phyloP scores from a whole-genome alignment of 2,329 filamentous ascomycete genomes.

The Pseudopyricularia javanii region DNA sequence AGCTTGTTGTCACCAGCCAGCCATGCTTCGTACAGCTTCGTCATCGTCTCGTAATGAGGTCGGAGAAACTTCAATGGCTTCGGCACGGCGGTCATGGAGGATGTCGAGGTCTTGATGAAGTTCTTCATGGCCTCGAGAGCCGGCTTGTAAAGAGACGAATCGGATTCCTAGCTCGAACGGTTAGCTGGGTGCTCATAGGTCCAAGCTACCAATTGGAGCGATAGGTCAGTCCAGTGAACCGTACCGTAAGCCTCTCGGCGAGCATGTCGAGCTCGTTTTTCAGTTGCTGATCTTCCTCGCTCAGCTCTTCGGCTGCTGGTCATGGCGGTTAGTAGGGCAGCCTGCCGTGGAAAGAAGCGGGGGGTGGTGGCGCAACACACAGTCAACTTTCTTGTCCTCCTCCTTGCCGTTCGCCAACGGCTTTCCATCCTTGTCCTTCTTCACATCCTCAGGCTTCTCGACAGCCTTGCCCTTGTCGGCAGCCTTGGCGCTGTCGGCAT shows the following conservation, averaged over 20 bases:
- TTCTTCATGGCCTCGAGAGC: conserved; percentile 94
- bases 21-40: conserved; percentile 84
- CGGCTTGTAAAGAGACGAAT: conserved; percentile 78
- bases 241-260: conserved; percentile 82
- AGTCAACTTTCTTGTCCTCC: conserved; percentile 50
- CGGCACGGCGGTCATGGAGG: conserved; percentile 97
- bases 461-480: conserved; percentile 84
- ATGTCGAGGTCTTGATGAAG: conserved; percentile 97
- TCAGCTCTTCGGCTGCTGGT: conserved; percentile 68
- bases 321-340: conserved; percentile 15
- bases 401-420: conserved; percentile 61
- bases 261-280: conserved; percentile 98
- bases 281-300: conserved; percentile 93
- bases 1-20: conserved; percentile 73
- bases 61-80: conserved; percentile 97
- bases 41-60: conserved; percentile 87
- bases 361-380: conserved; percentile 7
- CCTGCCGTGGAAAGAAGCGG: not conserved
- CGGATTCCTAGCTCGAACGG: conserved; percentile 54
- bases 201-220: not conserved
- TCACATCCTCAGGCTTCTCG: conserved; percentile 46
- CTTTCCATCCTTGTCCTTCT: conserved; percentile 61
- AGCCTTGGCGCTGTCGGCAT: conserved; percentile 72
- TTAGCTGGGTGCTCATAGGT: conserved; percentile 6
- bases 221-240: not conserved